These are phyloP conservation scores for Hylodesmum podocarpum DNA, from an alignment of 306 rosid genomes.

Conservation along the genomic window DNA sequence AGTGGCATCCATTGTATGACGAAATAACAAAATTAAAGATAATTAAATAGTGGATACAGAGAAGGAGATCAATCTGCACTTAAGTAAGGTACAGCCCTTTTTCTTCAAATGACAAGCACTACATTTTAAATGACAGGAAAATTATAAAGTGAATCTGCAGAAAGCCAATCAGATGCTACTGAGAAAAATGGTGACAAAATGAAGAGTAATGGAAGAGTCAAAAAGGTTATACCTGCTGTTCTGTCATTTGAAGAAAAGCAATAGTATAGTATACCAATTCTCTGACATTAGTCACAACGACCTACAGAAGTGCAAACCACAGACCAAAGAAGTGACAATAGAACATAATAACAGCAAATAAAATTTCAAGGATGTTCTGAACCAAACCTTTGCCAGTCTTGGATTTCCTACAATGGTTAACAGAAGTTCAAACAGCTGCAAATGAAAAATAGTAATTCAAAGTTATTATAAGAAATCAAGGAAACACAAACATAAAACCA, in stretches of 20 bases:
- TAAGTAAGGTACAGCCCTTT: background rate
- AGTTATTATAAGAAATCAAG: background rate
- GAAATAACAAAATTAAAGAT: background rate
- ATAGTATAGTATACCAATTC: slow-evolving; percentile 89
- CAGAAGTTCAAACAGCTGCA: slow-evolving; percentile 91
- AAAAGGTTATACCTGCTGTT: slow-evolving; percentile 65
- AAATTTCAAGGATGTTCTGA: slow-evolving; percentile 17
- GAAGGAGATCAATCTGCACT: background rate
- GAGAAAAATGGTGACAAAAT: slow-evolving; percentile 11
- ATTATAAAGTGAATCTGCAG: background rate
- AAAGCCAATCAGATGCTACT: slow-evolving; percentile 21
- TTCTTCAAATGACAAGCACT: slow-evolving; percentile 13
- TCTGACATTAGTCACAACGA: slow-evolving; percentile 56
- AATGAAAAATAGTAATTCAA: slow-evolving; percentile 15
- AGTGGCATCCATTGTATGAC: background rate
- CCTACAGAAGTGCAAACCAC: slow-evolving; percentile 42
- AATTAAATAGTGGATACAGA: background rate
- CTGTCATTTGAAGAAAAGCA: slow-evolving; percentile 91
- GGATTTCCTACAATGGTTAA: slow-evolving; percentile 73
- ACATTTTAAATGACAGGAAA: background rate
- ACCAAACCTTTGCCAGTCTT: slow-evolving; percentile 67
- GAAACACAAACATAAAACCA: slow-evolving; percentile 17
- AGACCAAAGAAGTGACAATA: slow-evolving; percentile 1
- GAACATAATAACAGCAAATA: slow-evolving; percentile 21
- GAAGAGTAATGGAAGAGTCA: slow-evolving; percentile 9